These are phyloP conservation scores for Globisporangium yorkense DNA, from an alignment of 352 stramenopile genomes.

Conservation along the genomic window DNA sequence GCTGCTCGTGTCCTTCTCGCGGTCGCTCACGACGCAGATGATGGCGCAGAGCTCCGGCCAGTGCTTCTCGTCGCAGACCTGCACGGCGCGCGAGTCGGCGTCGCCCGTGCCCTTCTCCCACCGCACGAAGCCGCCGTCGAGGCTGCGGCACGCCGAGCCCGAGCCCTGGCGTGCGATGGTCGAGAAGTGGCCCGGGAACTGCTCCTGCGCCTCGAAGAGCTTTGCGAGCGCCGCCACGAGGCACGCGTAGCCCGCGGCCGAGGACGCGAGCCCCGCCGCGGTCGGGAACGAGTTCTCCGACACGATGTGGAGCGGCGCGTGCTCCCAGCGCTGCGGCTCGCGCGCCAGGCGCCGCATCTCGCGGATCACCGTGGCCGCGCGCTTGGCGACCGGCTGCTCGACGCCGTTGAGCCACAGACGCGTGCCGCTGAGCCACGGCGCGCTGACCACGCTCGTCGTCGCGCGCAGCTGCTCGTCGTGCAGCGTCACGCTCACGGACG, in stretches of 20 bases:
- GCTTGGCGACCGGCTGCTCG: conserved; percentile 75
- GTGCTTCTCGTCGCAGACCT: conserved; percentile 83
- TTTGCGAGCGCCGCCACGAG: conserved; percentile 88
- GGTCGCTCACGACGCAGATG: conserved; percentile 95
- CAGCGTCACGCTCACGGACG: conserved; percentile 95
- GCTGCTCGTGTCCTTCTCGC: conserved; percentile 95
- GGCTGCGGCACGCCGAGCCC: conserved; percentile 92
- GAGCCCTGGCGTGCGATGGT: conserved; percentile 94
- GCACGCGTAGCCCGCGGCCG: conserved; percentile 95
- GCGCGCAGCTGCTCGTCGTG: conserved; percentile 92
- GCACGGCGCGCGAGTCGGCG: conserved; percentile 52
- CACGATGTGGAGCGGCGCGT: conserved; percentile 87
- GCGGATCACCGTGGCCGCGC: conserved; percentile 69
- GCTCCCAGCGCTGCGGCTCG: conserved; percentile 8
- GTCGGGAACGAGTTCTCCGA: conserved; percentile 98
- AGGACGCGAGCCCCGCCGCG: conserved; percentile 95
- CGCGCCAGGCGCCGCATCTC: conserved; percentile 55
- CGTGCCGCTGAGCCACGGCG: conserved; percentile 70
- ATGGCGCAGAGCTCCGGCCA: conserved; percentile 94
- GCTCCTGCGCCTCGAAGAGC: conserved; percentile 85
- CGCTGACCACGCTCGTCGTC: conserved; percentile 90
- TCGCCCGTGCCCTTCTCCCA: conserved; percentile 91
- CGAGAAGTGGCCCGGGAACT: conserved; percentile 87
- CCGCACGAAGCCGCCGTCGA: conserved; percentile 96
- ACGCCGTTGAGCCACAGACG: conserved; percentile 96